These are phyloP conservation scores for Podospora comata DNA, from an alignment of 495 filamentous ascomycete species.

Conservation along the genomic window DNA sequence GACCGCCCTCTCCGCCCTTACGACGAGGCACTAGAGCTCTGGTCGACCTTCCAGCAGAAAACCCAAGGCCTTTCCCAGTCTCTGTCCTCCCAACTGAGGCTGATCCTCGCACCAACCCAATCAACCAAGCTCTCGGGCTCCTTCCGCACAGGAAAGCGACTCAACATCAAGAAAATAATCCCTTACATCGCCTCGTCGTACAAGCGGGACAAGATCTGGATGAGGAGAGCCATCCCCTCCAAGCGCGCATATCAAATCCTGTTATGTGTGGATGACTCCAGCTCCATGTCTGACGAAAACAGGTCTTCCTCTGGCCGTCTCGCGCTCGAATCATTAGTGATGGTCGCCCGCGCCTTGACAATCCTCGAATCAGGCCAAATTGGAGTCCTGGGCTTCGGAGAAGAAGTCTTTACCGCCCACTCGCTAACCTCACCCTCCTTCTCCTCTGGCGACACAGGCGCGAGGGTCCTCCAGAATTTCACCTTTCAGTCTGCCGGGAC, in stretches of 20 bases:
- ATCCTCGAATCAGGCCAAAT: constrained; percentile 94
- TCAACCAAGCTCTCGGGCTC: constrained; percentile 96
- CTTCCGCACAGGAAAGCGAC: constrained; percentile 94
- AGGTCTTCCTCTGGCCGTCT: constrained; percentile 59
- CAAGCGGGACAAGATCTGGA: constrained; percentile 99
- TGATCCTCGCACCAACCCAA: constrained; percentile 90
- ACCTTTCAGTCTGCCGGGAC: constrained; percentile 80
- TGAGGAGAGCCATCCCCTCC: constrained; percentile 83
- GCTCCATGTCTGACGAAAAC: constrained; percentile 72
- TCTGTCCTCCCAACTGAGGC: constrained; percentile 86
- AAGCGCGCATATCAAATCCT: constrained; percentile 96
- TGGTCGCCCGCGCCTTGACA: constrained; percentile 76
- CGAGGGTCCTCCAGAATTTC: constrained; percentile 77
- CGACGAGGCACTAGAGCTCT: constrained; percentile 71
- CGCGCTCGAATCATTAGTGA: constrained; percentile 87
- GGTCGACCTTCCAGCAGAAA: constrained; percentile 76
- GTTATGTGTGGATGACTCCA: constrained; percentile 93
- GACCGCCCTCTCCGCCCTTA: constrained; percentile 36
- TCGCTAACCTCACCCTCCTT: constrained; percentile 71
- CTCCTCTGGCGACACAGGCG: constrained; percentile 80
- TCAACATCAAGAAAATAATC: constrained; percentile 99
- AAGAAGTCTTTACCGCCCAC: constrained; percentile 82
- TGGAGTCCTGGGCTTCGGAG: constrained; percentile 84
- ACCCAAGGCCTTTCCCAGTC: constrained; percentile 83
- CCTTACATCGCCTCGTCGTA: constrained; percentile 96